A percentile compares a stretch with the other conserved stretches of the same genome.
phyloP scores from a whole-genome alignment of 345 rosid species.

The Salix koriyanagi region DNA sequence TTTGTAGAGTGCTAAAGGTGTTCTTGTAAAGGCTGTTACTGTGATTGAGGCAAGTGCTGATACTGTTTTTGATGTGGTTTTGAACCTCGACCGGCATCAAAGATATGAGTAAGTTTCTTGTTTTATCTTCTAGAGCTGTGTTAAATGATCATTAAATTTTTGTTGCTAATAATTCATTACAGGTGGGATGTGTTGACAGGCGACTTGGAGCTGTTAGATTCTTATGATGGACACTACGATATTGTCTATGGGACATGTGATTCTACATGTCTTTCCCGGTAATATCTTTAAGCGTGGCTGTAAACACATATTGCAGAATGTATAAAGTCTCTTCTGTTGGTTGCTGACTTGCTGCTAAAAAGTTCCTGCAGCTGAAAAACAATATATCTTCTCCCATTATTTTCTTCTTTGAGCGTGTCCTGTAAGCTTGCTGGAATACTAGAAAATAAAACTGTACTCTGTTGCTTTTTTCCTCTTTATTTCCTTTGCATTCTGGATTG shows the following conservation, averaged over 20 bases:
- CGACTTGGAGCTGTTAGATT: constrained; percentile 77
- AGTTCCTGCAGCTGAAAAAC: background rate
- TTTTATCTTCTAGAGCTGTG: constrained; percentile 9
- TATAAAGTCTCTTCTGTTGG: background rate
- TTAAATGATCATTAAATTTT: constrained; percentile 10
- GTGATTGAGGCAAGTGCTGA: constrained; percentile 86
- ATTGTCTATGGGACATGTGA: constrained; percentile 79
- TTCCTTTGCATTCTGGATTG: background rate
- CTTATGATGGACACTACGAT: constrained; percentile 88
- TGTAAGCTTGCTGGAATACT: background rate
- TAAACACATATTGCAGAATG: background rate
- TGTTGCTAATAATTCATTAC: constrained; percentile 33
- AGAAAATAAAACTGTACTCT: background rate
- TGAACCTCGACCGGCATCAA: constrained; percentile 60
- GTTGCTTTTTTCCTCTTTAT: background rate
- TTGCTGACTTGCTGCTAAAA: background rate
- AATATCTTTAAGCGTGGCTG: constrained; percentile 14
- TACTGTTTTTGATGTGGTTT: constrained; percentile 73
- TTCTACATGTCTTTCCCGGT: constrained; percentile 81
- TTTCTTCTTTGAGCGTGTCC: background rate
- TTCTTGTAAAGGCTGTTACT: constrained; percentile 82
- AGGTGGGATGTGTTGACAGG: constrained; percentile 97
- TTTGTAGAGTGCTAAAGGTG: constrained; percentile 64
- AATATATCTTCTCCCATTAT: background rate
- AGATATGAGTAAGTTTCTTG: constrained; percentile 80